Base-by-base conservation (phyloP, 176 grass and related monocot species). In the Oryza punctata region DNA sequence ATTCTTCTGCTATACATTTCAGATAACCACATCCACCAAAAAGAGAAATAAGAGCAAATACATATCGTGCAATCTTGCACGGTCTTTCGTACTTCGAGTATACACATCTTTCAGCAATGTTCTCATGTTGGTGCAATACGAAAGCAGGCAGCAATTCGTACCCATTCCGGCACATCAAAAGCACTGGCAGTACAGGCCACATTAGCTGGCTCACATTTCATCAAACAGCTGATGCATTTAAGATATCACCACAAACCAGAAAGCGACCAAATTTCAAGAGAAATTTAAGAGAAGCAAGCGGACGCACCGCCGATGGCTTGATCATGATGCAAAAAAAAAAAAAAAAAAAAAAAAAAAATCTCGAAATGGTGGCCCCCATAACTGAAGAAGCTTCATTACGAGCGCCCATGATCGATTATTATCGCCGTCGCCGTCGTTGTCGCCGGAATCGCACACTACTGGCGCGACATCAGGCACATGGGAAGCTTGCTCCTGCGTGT, bases 191-290 rank as follows among this genome's bases (percentile, higher is more conserved):
- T 18, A 49, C 80, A 67, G 43, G 15, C 37, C 38, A n/a, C 3
- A 80, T 61, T 84, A 89, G 82, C 72, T 82, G 78, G 65, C 25
- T 81, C 76, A 63, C 81, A 46, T 5, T 79, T 26, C 81, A 74
- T 60, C 35, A 28, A 80, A 80, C 46, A 75, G 81, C 76, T 10
- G 81, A 69, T 35, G 63, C 75, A 69, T 67, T 84, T 45, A 46
- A 60, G 45, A 65, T 18, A 50, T 41, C 2, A 44, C 29, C 59
- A 3, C 67, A 1, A 40, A 28, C 37, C 12, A n/a, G 71, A 52
- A 76, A 84, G 81, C 1, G 72, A 50, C 25, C 40, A 23, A 61
- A 23, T 35, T 57, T 1, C 52, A 57, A 57, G 52, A 57, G 18
- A 12, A 3, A 57, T 12, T 46, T 13, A 9, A 70, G 28, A 50